phyloP scores from a whole-genome alignment of 164 flowering plant genomes.

The Aristolochia contorta region DNA sequence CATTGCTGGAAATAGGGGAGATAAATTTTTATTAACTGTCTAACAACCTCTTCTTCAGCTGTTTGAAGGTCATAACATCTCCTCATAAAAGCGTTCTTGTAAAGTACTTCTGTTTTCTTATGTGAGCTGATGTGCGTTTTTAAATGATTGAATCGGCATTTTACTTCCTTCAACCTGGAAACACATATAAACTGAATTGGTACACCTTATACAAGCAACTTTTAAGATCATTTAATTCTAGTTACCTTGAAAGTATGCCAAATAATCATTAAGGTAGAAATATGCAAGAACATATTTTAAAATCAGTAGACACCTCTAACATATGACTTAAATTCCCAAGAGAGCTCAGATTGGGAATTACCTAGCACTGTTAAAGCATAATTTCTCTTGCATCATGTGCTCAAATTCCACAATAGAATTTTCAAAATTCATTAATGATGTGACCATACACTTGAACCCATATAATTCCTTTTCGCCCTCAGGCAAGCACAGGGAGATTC shows the following conservation, averaged over 20 bases:
- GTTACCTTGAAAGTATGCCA: too few relatives aligned
- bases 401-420: constrained; percentile 24
- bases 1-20: too few relatives aligned
- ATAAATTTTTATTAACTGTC: too few relatives aligned
- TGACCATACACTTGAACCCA: constrained; percentile 6
- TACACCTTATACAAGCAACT: too few relatives aligned
- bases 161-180: constrained; percentile 41
- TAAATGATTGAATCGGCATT: constrained; percentile 17
- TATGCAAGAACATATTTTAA: too few relatives aligned
- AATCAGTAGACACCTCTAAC: too few relatives aligned
- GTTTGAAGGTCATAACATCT: constrained; percentile 53
- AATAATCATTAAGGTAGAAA: too few relatives aligned
- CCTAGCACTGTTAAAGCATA: constrained; percentile 29
- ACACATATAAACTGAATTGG: not conserved
- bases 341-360: constrained; percentile 8
- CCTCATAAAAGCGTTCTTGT: constrained; percentile 47
- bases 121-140: constrained; percentile 19
- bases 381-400: constrained; percentile 11
- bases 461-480: constrained; percentile 7
- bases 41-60: constrained; percentile 70
- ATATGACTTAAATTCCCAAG: too few relatives aligned
- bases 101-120: constrained; percentile 28
- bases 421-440: constrained; percentile 14
- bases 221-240: too few relatives aligned
- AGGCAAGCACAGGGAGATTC: constrained; percentile 2